Percentiles rank a stretch among this genome's conserved stretches.
Evolutionary conservation across 2,329 filamentous ascomycete genomes (phyloP).

Genomic region (Sclerotinia borealis): DNA sequence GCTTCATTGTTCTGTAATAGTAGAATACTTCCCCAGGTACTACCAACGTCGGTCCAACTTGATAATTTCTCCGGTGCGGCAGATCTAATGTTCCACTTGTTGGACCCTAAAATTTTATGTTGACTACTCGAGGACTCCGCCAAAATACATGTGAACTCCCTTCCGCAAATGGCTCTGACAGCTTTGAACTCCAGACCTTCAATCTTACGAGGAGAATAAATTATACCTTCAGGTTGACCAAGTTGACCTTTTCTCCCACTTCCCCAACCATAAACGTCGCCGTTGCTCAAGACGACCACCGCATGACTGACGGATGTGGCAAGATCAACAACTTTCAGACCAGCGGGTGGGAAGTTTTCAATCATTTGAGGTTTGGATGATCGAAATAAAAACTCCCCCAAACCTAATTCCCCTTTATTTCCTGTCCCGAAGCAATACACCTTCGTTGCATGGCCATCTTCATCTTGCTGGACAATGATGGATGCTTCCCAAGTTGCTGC

Average conservation of each 20-base stretch:
- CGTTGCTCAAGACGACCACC: conserved; percentile 66
- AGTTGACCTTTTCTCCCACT: conserved; percentile 80
- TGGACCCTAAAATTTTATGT: conserved; percentile 62
- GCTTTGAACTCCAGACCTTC: conserved; percentile 55
- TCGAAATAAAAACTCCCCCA: conserved; percentile 47
- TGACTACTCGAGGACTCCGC: conserved; percentile 49
- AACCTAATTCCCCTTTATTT: conserved; percentile 65
- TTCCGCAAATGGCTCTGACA: conserved; percentile 65
- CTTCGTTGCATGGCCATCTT: conserved; percentile 37
- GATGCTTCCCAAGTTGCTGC: conserved; percentile 78
- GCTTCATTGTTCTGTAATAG: conserved; percentile 55
- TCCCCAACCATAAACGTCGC: conserved; percentile 83
- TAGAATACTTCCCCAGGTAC: conserved; percentile 80
- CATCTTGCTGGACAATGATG: conserved; percentile 49
- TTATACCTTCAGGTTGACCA: conserved; percentile 49
- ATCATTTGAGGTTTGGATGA: conserved; percentile 46
- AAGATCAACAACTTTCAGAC: conserved; percentile 55
- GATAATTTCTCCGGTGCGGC: conserved; percentile 46
- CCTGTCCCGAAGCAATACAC: conserved; percentile 63
- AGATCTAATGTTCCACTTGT: conserved; percentile 66
- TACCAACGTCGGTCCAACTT: conserved; percentile 62
- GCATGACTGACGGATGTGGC: conserved; percentile 73
- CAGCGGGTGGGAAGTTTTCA: conserved; percentile 56
- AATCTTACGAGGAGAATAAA: conserved; percentile 58
- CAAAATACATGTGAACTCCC: conserved; percentile 77